A percentile compares a stretch with the other conserved stretches of the same genome.
These are phyloP conservation scores for Tetragonia tetragonoides DNA, from an alignment of 148 eudicot genomes.

Conservation along the genomic window DNA sequence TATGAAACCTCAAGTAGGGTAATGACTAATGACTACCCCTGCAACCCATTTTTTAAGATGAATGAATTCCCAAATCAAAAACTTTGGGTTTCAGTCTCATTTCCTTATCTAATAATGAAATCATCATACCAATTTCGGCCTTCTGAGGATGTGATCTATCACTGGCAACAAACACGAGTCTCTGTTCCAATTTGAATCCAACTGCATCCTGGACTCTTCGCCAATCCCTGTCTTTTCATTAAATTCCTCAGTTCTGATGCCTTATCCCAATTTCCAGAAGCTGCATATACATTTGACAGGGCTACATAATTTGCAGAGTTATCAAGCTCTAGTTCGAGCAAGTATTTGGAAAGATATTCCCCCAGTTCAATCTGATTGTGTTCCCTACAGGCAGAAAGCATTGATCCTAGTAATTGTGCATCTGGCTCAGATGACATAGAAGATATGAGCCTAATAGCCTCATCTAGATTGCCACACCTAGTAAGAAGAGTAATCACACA, in stretches of 20 bases:
- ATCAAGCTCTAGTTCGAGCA: conserved; percentile 30
- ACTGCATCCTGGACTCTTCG: conserved; percentile 49
- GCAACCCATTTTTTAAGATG: conserved; percentile 7
- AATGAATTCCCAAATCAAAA: conserved; percentile 16
- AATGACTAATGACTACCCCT: not conserved
- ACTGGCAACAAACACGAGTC: conserved; percentile 43
- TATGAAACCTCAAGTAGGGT: not conserved
- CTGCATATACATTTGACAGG: conserved; percentile 41
- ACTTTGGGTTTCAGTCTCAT: conserved; percentile 25
- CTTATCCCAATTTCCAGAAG: conserved; percentile 43
- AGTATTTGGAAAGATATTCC: conserved; percentile 23
- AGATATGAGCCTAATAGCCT: conserved; percentile 30
- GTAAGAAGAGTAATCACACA: conserved; percentile 44
- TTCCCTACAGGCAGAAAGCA: conserved; percentile 43
- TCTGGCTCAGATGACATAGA: conserved; percentile 22
- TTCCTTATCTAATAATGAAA: conserved; percentile 34
- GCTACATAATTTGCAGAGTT: conserved; percentile 39
- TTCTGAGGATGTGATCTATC: conserved; percentile 40
- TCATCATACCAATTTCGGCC: conserved; percentile 29
- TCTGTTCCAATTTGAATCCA: conserved; percentile 47
- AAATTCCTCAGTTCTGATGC: conserved; percentile 33
- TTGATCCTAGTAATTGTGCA: conserved; percentile 31
- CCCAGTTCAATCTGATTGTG: conserved; percentile 35
- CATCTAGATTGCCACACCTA: conserved; percentile 36
- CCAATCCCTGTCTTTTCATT: conserved; percentile 36